These are phyloP conservation scores for Hemileccinum rubropunctum DNA, from an alignment of 768 basidiomycete species.

Conservation along the genomic window DNA sequence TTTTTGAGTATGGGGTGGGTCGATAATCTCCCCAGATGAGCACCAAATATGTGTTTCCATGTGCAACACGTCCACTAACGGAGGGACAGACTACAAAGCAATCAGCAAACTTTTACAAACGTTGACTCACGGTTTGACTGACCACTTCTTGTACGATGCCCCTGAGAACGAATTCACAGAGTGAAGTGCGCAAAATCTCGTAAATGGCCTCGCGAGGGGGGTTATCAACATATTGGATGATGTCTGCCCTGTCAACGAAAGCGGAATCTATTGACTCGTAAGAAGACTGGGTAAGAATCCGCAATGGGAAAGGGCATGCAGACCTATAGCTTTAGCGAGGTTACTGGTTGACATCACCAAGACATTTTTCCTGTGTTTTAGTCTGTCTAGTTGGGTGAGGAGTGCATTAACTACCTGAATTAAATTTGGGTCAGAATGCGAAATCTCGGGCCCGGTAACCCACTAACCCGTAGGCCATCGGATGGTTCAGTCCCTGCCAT, in stretches of 20 bases:
- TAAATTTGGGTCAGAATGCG: not conserved
- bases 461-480: conserved; percentile 80
- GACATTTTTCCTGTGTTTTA: conserved; percentile 91
- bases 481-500: conserved; percentile 96
- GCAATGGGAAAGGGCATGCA: conserved; percentile 13
- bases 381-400: conserved; percentile 93
- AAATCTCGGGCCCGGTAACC: not conserved
- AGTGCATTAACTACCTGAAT: conserved; percentile 94
- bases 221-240: conserved; percentile 90
- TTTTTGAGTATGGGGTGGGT: conserved; percentile 44
- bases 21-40: conserved; percentile 5
- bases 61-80: conserved; percentile 48
- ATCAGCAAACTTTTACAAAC: conserved; percentile 1
- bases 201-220: conserved; percentile 92
- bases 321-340: conserved; percentile 91
- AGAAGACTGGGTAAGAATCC: not conserved
- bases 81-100: conserved; percentile 53
- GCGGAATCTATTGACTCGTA: conserved; percentile 65
- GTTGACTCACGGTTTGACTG: conserved; percentile 28
- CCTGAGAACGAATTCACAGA: conserved; percentile 74
- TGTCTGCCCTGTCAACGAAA: conserved; percentile 95
- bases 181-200: conserved; percentile 81
- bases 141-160: conserved; percentile 68
- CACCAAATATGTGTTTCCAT: conserved; percentile 17
- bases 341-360: conserved; percentile 97